Percentiles rank a stretch among this genome's conserved stretches.
Conservation (phyloP, 306 rosid genomes). For the Macrotyloma uniflorum region DNA sequence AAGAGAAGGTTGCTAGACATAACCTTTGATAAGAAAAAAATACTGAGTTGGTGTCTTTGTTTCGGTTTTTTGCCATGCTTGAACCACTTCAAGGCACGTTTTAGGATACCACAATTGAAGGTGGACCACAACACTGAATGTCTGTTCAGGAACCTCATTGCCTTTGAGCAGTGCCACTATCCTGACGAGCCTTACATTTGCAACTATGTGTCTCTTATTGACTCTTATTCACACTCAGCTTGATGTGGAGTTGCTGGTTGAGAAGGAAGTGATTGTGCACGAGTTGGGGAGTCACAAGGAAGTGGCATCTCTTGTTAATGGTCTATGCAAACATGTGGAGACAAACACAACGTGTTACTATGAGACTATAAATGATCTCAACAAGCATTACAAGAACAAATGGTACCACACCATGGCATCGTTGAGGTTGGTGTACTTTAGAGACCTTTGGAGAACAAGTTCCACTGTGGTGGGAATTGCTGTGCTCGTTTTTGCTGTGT, state of each 20-base stretch:
- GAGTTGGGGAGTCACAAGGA: conserved; percentile 54
- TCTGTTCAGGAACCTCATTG: conserved; percentile 53
- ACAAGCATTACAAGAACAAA: conserved; percentile 37
- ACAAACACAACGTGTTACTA: neutral
- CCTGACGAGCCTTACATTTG: conserved; percentile 44
- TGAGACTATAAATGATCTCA: neutral
- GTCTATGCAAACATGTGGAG: conserved; percentile 25
- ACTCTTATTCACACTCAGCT: conserved; percentile 46
- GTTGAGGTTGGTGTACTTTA: conserved; percentile 51
- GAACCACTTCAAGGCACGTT: conserved; percentile 27
- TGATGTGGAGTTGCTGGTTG: conserved; percentile 56
- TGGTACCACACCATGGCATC: conserved; percentile 56
- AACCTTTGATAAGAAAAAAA: conserved; percentile 6
- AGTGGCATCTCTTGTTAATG: conserved; percentile 47
- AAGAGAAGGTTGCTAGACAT: conserved; percentile 29
- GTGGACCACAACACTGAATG: conserved; percentile 49
- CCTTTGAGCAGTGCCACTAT: conserved; percentile 61
- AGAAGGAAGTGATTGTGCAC: conserved; percentile 45
- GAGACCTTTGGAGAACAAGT: conserved; percentile 67
- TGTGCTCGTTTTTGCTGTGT: conserved; percentile 36
- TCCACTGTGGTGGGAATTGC: conserved; percentile 58
- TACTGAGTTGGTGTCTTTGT: conserved; percentile 40
- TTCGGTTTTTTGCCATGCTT: conserved; percentile 19
- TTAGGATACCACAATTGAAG: conserved; percentile 35
- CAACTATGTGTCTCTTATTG: conserved; percentile 49